phyloP scores from a whole-genome alignment of 176 grass and related monocot species.

The Raddia guianensis region DNA sequence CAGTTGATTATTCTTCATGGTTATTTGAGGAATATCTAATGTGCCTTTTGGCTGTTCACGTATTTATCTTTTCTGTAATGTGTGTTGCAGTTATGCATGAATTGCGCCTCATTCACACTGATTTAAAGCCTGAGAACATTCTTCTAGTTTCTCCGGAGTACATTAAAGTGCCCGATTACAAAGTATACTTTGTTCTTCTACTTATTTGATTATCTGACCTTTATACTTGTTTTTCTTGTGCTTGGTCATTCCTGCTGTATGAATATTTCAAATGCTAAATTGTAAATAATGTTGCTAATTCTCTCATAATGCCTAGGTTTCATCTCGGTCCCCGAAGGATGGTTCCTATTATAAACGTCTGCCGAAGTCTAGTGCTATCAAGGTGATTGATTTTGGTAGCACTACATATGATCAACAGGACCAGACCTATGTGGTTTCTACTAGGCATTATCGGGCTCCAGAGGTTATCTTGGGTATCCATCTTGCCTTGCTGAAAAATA shows the following conservation, averaged over 20 bases:
- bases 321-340: conserved; percentile 59
- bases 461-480: conserved; percentile 89
- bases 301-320: conserved; percentile 49
- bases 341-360: conserved; percentile 75
- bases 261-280: not conserved
- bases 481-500: conserved; percentile 28
- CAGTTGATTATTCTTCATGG: not conserved
- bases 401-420: conserved; percentile 69
- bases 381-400: conserved; percentile 99
- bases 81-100: conserved; percentile 99
- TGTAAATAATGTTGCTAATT: conserved; percentile 34
- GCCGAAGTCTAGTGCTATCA: conserved; percentile 91
- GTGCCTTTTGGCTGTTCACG: conserved; percentile 31
- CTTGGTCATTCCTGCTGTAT: not conserved
- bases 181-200: conserved; percentile 82
- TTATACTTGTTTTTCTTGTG: not conserved
- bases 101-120: conserved; percentile 98
- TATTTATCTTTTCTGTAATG: conserved; percentile 69
- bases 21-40: conserved; percentile 35
- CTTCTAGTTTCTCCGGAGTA: conserved; percentile 97
- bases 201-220: conserved; percentile 2
- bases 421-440: conserved; percentile 89
- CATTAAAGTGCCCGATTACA: conserved; percentile 97
- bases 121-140: conserved; percentile 99
- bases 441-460: conserved; percentile 88